Evolutionary conservation across 2,329 filamentous ascomycete species (phyloP).

Genomic region (Talaromyces verruculosus): DNA sequence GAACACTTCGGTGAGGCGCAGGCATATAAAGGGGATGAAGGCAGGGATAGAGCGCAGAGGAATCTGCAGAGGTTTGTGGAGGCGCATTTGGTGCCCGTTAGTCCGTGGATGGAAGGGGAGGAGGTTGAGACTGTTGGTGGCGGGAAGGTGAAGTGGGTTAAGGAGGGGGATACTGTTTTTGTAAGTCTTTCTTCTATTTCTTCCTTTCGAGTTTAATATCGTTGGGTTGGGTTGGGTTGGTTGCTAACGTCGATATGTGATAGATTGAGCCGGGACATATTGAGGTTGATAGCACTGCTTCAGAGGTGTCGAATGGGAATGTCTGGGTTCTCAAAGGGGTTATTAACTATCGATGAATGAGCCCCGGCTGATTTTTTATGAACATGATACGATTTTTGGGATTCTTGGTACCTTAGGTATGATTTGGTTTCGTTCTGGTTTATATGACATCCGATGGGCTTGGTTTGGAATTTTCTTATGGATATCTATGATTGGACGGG

Average conservation of each 20-base stretch:
- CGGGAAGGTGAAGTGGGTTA: constrained; percentile 79
- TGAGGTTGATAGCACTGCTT: constrained; percentile 71
- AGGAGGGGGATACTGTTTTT: constrained; percentile 61
- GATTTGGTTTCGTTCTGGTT: background rate
- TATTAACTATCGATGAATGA: constrained; percentile 49
- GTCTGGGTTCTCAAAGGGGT: constrained; percentile 73
- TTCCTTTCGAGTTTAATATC: background rate
- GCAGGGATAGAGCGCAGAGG: constrained; percentile 70
- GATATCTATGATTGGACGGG: background rate
- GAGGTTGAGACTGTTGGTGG: constrained; percentile 69
- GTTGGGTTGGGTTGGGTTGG: background rate
- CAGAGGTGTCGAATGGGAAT: constrained; percentile 81
- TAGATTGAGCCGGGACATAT: constrained; percentile 70
- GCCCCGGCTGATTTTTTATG: background rate
- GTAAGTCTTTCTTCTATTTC: constrained; percentile 49
- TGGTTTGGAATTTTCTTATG: background rate
- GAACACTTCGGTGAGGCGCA: constrained; percentile 58
- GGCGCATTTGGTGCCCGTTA: constrained; percentile 73
- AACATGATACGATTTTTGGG: background rate
- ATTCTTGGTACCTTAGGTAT: background rate
- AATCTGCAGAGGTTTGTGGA: constrained; percentile 83
- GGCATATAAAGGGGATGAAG: constrained; percentile 74
- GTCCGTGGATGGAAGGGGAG: constrained; percentile 70
- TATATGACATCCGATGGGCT: background rate
- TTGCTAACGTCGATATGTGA: constrained; percentile 22